Base-by-base conservation (phyloP, 2,329 filamentous ascomycete genomes). In the Diplodia corticola region DNA sequence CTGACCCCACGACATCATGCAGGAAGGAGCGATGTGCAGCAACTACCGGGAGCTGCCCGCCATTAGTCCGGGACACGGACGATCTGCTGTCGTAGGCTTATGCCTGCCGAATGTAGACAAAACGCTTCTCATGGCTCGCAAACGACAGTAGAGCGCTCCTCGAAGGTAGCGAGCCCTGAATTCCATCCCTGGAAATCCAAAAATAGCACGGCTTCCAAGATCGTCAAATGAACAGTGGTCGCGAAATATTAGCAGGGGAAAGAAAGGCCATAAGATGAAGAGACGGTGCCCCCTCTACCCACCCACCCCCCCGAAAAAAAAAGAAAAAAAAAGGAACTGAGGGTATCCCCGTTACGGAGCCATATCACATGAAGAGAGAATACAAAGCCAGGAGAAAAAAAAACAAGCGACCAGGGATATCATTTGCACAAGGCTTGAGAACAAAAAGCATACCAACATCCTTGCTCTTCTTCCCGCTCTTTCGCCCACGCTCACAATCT, bases 381-480 rank as follows among this genome's bases (percentile, higher is more conserved):
- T 65, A 69, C 26, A 50, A 64, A 63, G n/a, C n/a, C n/a, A 24
- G 64, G 53, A 50, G 15, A 20, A 44, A 37, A 54, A 65, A 66
- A n/a, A 60, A 67, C 57, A 54, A 46, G 28, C 66, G 53, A 57
- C 50, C 53, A 24, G 60, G 60, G 60, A 63, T 63, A 33, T 55
- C 59, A 63, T 66, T 66, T 63, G 40, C 46, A 51, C 48, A 40
- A 35, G 26, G 40, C 44, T 61, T 61, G 28, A 46, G 26, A 65
- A 59, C 60, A 51, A 44, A 64, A 74, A 61, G 67, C 68, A 57
- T 74, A 71, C 49, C 9, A 49, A 49, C 40, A 49, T 75, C 71
- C 74, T 74, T 51, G 30, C 49, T 77, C 4, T 77, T 63, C 5
- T 72, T 72, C 5, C 72, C 70, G 17, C 71, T 72, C 37, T 75